Base-by-base conservation (phyloP, 495 filamentous ascomycete species). In the Penicillium antarcticum region DNA sequence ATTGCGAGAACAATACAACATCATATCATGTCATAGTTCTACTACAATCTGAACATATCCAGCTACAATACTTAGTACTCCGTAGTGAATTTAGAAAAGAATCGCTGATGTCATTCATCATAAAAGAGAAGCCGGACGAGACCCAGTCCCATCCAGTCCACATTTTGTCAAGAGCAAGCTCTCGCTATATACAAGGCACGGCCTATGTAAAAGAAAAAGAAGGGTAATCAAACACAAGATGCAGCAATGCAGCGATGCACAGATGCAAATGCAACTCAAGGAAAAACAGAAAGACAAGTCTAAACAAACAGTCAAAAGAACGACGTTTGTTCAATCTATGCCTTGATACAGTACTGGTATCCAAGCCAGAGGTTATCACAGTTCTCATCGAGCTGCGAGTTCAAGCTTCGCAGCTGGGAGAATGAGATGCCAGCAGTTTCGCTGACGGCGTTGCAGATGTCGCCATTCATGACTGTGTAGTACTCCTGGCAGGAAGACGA, bases 391-490 rank as follows among this genome's bases (percentile, higher is more conserved):
- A 78, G 58, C 38, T 65, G 71, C 0, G 69, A 56, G 55, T 80
- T 80, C 65, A 64, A 73, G 46, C 39, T 32, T 26, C 56, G 53
- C 49, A 76, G 55, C 8, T 70, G 32, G n/a, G 56, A 49, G 17
- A 61, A 48, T 14, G 55, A 51, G 19, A 71, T 63, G 18, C 63
- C 65, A 8, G 48, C 42, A 19, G 55, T 53, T 9, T 45, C 33
- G 23, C 70, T 68, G 23, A 82, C 66, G 33, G 56, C 56, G 8
- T 42, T 44, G 53, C 79, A 82, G 52, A 57, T 62, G 50, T 80
- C 77, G 42, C 71, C 74, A 2, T 31, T 18, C 14, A 47, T 19
- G 9, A 78, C 71, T 24, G 69, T 58, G 57, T 73, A 62, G 56
- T 70, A 78, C 24, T 62, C 54, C 45, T 71, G 63, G 64, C 78